Percentiles rank a stretch among this genome's conserved stretches.
phyloP scores from a whole-genome alignment of 192 early-diverging fungal genomes.

The Rhizophlyctis rosea region DNA sequence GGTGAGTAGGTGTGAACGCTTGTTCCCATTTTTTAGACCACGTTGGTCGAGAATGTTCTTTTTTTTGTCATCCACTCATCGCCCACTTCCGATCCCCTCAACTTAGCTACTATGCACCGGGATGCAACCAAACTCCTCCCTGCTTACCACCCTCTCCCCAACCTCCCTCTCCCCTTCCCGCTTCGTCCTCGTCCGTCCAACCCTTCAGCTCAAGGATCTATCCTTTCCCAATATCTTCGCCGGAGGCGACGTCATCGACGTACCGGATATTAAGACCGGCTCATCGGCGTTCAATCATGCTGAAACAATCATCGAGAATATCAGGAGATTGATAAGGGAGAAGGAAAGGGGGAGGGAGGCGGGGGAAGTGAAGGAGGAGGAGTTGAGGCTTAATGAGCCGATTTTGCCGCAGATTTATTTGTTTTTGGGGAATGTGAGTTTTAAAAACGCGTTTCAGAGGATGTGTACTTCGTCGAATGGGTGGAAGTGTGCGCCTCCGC shows the following conservation, averaged over 20 bases:
- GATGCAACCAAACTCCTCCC: conserved; percentile 63
- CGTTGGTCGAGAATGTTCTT: no score
- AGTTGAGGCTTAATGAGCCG: not conserved
- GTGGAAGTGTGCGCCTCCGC: not conserved
- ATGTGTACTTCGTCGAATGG: conserved; percentile 15
- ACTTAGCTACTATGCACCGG: conserved; percentile 75
- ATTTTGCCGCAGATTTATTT: conserved; percentile 15
- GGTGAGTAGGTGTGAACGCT: no score
- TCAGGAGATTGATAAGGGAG: conserved; percentile 7
- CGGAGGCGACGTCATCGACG: conserved; percentile 66
- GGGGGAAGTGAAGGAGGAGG: not conserved
- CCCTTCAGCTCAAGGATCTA: conserved; percentile 60
- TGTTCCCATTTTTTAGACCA: no score
- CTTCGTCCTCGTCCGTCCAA: conserved; percentile 58
- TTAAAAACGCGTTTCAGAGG: not conserved
- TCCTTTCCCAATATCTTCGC: conserved; percentile 65
- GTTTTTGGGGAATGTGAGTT: conserved; percentile 6
- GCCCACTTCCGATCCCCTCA: conserved; percentile 38
- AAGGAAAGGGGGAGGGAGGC: no score
- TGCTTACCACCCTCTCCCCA: conserved; percentile 59
- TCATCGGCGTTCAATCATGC: conserved; percentile 15
- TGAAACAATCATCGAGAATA: conserved; percentile 4
- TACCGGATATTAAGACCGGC: conserved; percentile 47
- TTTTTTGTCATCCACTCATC: conserved; percentile 33
- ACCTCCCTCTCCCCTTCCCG: conserved; percentile 52